Evolutionary conservation across 2,329 filamentous ascomycete genomes (phyloP), one percentile per base, ranked within the genome.

Genomic region (Seiridium cupressi): DNA sequence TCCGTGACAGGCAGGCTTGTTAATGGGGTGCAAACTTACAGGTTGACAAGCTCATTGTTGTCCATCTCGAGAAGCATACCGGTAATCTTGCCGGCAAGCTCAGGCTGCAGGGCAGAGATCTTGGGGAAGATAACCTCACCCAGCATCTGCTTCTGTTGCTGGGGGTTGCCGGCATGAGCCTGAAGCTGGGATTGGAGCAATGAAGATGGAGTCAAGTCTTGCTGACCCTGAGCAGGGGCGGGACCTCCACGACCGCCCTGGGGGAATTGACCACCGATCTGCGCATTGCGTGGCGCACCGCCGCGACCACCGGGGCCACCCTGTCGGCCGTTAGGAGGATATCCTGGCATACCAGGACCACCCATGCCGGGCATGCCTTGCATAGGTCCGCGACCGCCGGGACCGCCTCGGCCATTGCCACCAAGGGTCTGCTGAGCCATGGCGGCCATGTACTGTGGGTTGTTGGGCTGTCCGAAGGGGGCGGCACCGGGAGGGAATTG

Each of bases 11-110:
- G 18, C 18, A 26, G 18, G 1, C 44, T 35, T 13, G 18, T 4
- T 1, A 8, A 54, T 18, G 42, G 9, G 10, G 55, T 6, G 3
- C 5, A 34, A 65, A 91, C 93, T 91, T 89, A 97, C 92, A 99
- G 86, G 80, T 91, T 92, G 74, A 99, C 85, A 70, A 99, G 84
- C 83, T 99, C 95, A 60, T 84, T 76, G 80, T 98, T 98, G 72
- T 98, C 95, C 95, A 99, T 99, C 86, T 99, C 95, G 71, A 99
- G 81, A 71, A 99, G 90, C 95, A 99, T 99, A 80, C 95, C 95
- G 63, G 95, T 99, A 77, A 99, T 98, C 89, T 99, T 99, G 75
- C 95, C 95, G 64, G 95, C 95, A 72, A 99, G 85, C 71, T 97
- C 93, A 62, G 93, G 91, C 83, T 99, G 95, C 79, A 97, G 89